Percentiles rank a stretch among this genome's conserved stretches.
phyloP scores from a whole-genome alignment of 176 grass and related monocot genomes.

The Carex parvula region DNA sequence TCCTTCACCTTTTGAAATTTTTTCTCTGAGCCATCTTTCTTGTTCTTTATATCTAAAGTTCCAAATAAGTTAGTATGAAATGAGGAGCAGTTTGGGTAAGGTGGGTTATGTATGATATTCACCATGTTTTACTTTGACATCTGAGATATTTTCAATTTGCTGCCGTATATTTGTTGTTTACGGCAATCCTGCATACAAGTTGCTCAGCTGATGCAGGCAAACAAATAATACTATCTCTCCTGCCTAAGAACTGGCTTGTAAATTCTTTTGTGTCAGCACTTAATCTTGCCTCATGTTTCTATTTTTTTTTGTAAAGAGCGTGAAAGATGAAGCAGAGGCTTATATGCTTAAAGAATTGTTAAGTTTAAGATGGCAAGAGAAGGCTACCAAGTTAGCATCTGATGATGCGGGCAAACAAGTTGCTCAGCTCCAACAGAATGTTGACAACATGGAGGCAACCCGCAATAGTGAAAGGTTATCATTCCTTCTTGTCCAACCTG shows the following conservation, averaged over 20 bases:
- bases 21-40: background rate
- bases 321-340: constrained; percentile 94
- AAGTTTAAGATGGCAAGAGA: constrained; percentile 96
- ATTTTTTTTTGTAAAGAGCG: constrained; percentile 44
- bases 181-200: background rate
- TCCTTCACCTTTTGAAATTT: background rate
- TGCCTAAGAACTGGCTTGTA: background rate
- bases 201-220: too few species aligned
- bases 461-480: constrained; percentile 57
- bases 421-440: constrained; percentile 53
- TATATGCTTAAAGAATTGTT: constrained; percentile 93
- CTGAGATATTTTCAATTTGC: background rate
- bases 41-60: background rate
- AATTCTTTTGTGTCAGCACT: constrained; percentile 28
- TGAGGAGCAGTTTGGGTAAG: background rate
- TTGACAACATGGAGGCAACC: constrained; percentile 54
- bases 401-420: constrained; percentile 71
- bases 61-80: background rate
- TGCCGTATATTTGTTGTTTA: background rate
- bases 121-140: background rate
- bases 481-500: constrained; percentile 5
- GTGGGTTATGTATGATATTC: background rate
- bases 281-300: constrained; percentile 21
- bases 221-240: background rate
- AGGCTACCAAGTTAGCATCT: constrained; percentile 58